A percentile compares a stretch with the other conserved stretches of the same genome.
Evolutionary conservation across 371 early-diverging fungal genomes (phyloP).

Genomic region (Nosema muscidifuracis): DNA sequence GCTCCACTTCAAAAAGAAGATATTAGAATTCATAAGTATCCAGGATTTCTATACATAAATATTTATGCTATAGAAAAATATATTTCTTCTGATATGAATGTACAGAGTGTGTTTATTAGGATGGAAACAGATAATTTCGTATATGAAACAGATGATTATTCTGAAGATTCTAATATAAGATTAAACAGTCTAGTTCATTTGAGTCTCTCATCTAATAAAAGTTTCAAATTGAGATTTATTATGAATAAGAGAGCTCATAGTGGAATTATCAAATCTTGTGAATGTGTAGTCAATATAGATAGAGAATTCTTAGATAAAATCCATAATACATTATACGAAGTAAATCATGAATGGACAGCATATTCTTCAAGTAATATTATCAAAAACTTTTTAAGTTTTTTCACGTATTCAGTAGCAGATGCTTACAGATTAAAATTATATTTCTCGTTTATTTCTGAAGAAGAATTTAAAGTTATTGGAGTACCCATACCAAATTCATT

Average conservation of each 20-base stretch:
- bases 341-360: conserved; percentile 18
- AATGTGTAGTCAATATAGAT: conserved; percentile 15
- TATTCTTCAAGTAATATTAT: conserved; percentile 16
- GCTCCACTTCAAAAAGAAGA: not conserved
- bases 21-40: conserved; percentile 28
- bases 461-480: conserved; percentile 39
- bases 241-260: not conserved
- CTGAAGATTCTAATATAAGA: not conserved
- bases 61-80: conserved; percentile 30
- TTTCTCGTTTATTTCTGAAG: conserved; percentile 42
- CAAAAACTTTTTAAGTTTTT: conserved; percentile 10
- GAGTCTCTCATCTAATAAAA: not conserved
- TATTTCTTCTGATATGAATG: conserved; percentile 7
- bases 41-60: conserved; percentile 27
- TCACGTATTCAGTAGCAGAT: conserved; percentile 2
- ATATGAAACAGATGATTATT: conserved; percentile 18
- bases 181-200: conserved; percentile 12
- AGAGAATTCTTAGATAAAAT: conserved; percentile 4
- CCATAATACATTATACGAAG: conserved; percentile 44
- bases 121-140: conserved; percentile 2
- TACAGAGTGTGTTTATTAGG: conserved; percentile 17
- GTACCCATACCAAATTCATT: conserved; percentile 23
- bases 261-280: conserved; percentile 1
- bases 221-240: not conserved
- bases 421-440: conserved; percentile 14